A percentile compares a stretch with the other conserved stretches of the same genome.
These are phyloP conservation scores for Silybum marianum DNA, from an alignment of 129 eudicot species.

Conservation along the genomic window DNA sequence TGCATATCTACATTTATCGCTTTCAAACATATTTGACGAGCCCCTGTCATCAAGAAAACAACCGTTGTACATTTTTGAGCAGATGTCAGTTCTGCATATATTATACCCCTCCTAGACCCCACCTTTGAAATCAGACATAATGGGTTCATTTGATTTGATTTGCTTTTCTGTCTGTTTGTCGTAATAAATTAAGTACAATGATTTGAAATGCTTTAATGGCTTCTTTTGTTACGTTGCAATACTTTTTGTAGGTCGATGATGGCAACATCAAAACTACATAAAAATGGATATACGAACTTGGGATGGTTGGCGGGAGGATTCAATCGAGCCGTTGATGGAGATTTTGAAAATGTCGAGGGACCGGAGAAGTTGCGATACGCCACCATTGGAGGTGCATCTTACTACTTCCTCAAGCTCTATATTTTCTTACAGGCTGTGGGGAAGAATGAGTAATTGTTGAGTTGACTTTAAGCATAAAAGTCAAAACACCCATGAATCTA, in stretches of 20 bases:
- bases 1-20: no score
- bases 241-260: conserved; percentile 60
- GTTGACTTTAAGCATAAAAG: conserved; percentile 16
- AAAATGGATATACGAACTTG: conserved; percentile 73
- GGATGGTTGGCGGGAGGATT: conserved; percentile 93
- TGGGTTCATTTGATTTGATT: neutral
- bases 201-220: neutral
- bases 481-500: conserved; percentile 9
- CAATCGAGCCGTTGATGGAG: conserved; percentile 59
- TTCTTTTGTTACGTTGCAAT: conserved; percentile 12
- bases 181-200: neutral
- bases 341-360: conserved; percentile 76
- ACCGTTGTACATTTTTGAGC: no score
- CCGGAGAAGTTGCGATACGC: conserved; percentile 90
- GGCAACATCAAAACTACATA: conserved; percentile 70
- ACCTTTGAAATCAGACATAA: neutral
- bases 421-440: conserved; percentile 63
- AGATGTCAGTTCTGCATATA: neutral
- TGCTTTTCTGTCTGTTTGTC: neutral
- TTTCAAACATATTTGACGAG: no score
- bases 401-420: conserved; percentile 73
- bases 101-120: neutral
- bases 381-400: conserved; percentile 90
- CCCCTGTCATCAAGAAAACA: neutral
- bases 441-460: conserved; percentile 38